A percentile compares a stretch with the other conserved stretches of the same genome.
These are phyloP conservation scores for Hypoxylon sp. DNA, from an alignment of 2,329 filamentous ascomycete genomes.

Conservation along the genomic window DNA sequence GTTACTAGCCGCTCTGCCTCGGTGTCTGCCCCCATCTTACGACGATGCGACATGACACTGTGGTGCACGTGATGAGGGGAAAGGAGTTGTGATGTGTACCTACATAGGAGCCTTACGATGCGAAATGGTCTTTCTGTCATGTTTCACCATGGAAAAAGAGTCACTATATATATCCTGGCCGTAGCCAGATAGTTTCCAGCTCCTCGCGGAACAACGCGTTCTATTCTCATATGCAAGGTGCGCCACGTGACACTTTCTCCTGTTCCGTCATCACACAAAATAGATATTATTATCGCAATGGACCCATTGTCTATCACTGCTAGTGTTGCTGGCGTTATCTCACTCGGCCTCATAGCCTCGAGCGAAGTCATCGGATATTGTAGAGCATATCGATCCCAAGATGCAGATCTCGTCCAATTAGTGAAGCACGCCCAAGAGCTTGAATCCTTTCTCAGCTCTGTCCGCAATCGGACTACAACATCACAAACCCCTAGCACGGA, in stretches of 20 bases:
- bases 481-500: not conserved
- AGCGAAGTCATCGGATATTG: slow-evolving; percentile 26
- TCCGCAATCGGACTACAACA: not conserved
- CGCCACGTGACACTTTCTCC: too few relatives aligned
- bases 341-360: slow-evolving; percentile 19
- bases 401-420: slow-evolving; percentile 21
- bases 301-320: slow-evolving; percentile 25
- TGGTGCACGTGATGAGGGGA: not conserved
- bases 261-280: too few relatives aligned
- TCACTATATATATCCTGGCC: too few relatives aligned
- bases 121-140: too few relatives aligned
- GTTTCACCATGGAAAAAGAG: too few relatives aligned
- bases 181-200: too few relatives aligned
- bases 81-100: not conserved
- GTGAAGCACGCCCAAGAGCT: slow-evolving; percentile 23
- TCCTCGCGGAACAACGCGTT: too few relatives aligned
- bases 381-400: slow-evolving; percentile 20
- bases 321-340: slow-evolving; percentile 26
- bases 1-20: not conserved
- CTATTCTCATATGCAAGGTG: too few relatives aligned
- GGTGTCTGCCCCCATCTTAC: not conserved
- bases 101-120: slow-evolving; percentile 5
- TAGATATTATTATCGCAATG: slow-evolving; percentile 9
- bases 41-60: not conserved
- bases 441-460: slow-evolving; percentile 16